A percentile compares a stretch with the other conserved stretches of the same genome.
phyloP scores from a whole-genome alignment of 345 rosid species.

The Lenwebbia sp. region DNA sequence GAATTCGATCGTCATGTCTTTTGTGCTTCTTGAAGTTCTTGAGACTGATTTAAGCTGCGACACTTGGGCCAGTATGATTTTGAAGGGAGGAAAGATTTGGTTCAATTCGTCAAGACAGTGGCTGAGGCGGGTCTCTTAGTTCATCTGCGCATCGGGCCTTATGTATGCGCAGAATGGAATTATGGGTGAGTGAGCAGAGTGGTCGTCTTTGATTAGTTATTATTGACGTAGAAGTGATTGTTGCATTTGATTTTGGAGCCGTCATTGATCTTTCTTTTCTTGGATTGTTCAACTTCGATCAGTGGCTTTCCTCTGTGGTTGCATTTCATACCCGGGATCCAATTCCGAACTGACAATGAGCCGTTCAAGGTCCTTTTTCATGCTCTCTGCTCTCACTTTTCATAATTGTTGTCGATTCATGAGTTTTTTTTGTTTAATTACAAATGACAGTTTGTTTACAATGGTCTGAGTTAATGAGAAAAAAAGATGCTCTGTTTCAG shows the following conservation, averaged over 20 bases:
- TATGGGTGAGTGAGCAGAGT: constrained; percentile 41
- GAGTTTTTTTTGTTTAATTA: not conserved
- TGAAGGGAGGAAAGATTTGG: constrained; percentile 85
- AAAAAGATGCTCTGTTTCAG: constrained; percentile 14
- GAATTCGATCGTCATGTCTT: not conserved
- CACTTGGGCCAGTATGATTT: constrained; percentile 57
- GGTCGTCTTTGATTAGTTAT: not conserved
- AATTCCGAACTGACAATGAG: constrained; percentile 78
- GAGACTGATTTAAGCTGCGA: not conserved
- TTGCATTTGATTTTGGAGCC: not conserved
- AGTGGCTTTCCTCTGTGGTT: constrained; percentile 97
- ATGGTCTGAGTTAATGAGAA: not conserved
- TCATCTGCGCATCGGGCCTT: constrained; percentile 95
- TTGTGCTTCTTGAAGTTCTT: not conserved
- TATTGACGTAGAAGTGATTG: not conserved
- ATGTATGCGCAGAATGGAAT: constrained; percentile 96
- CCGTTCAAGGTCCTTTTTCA: constrained; percentile 60
- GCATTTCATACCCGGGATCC: constrained; percentile 77
- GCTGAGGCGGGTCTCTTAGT: constrained; percentile 82
- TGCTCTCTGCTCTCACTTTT: not conserved
- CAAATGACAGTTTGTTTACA: not conserved
- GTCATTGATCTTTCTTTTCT: not conserved
- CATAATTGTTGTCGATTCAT: not conserved
- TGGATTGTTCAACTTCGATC: not conserved
- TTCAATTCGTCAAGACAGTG: constrained; percentile 66